Percentiles rank a stretch among this genome's conserved stretches.
These are phyloP conservation scores for Amyloporia xantha DNA, from an alignment of 768 basidiomycete species.

Conservation along the genomic window DNA sequence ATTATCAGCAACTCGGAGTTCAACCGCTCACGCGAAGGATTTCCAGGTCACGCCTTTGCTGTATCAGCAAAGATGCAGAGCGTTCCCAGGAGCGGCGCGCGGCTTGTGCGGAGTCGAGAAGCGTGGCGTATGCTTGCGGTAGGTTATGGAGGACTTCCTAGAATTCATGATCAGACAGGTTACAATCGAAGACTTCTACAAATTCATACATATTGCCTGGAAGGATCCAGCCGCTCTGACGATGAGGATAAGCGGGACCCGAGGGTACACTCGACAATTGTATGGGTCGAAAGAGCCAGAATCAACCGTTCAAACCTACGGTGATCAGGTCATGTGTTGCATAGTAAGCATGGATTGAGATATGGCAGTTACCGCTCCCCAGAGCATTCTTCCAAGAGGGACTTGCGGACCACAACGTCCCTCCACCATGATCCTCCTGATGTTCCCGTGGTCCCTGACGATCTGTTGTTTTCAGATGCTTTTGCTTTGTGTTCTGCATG, in stretches of 20 bases:
- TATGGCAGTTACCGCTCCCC: slow-evolving; percentile 37
- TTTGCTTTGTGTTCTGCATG: slow-evolving; percentile 1
- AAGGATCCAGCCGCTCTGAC: background rate
- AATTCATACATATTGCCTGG: slow-evolving; percentile 1
- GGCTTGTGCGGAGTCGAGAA: slow-evolving; percentile 27
- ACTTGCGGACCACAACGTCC: slow-evolving; percentile 48
- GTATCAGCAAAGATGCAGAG: slow-evolving; percentile 28
- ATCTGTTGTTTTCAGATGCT: background rate
- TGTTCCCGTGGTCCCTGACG: background rate
- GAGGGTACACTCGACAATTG: slow-evolving; percentile 27
- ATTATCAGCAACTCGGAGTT: slow-evolving; percentile 1
- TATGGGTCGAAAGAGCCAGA: slow-evolving; percentile 46
- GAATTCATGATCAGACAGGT: slow-evolving; percentile 3
- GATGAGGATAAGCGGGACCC: background rate
- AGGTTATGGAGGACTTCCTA: slow-evolving; percentile 25
- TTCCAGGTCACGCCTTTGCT: slow-evolving; percentile 28
- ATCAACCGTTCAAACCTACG: slow-evolving; percentile 46
- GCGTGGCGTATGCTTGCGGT: slow-evolving; percentile 28
- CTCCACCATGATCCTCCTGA: slow-evolving; percentile 46
- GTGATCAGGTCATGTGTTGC: background rate
- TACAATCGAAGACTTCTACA: background rate
- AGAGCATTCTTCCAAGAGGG: slow-evolving; percentile 46
- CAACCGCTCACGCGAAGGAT: slow-evolving; percentile 19
- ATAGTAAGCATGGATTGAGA: background rate
- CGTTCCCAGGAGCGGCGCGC: slow-evolving; percentile 32